Evolutionary conservation across 768 basidiomycete genomes (phyloP).

Genomic region (Hericium rajendrae): DNA sequence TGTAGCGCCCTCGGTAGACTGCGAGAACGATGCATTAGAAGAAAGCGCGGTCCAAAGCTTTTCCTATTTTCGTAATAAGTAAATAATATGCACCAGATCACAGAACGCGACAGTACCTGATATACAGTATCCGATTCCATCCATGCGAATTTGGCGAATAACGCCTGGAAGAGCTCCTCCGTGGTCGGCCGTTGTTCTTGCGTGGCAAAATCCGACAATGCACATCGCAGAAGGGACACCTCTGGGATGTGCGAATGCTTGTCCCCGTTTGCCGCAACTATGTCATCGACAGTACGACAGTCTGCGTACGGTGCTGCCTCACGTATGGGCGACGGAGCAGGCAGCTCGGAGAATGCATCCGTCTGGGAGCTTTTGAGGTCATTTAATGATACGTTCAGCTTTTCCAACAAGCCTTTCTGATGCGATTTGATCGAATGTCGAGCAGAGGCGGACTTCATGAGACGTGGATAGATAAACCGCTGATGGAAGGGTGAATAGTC

Average conservation of each 20-base stretch:
- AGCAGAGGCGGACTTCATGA: slow-evolving; percentile 48
- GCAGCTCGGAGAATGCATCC: slow-evolving; percentile 47
- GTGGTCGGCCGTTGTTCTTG: slow-evolving; percentile 35
- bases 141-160: slow-evolving; percentile 54
- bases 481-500: slow-evolving; percentile 20
- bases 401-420: slow-evolving; percentile 45
- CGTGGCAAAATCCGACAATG: slow-evolving; percentile 38
- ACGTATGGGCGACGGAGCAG: slow-evolving; percentile 38
- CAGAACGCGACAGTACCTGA: slow-evolving; percentile 32
- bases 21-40: slow-evolving; percentile 37
- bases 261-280: slow-evolving; percentile 17
- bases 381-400: slow-evolving; percentile 46
- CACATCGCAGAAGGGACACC: slow-evolving; percentile 54
- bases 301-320: slow-evolving; percentile 36
- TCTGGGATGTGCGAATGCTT: slow-evolving; percentile 29
- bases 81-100: neutral
- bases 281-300: slow-evolving; percentile 36
- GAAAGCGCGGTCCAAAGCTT: slow-evolving; percentile 56
- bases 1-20: too few relatives aligned
- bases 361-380: slow-evolving; percentile 45
- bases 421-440: slow-evolving; percentile 52
- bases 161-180: slow-evolving; percentile 47
- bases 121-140: slow-evolving; percentile 42
- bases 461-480: slow-evolving; percentile 62
- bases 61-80: slow-evolving; percentile 20